These are phyloP conservation scores for Priceomyces carsonii DNA, from an alignment of 805 yeast genomes.

Conservation along the genomic window DNA sequence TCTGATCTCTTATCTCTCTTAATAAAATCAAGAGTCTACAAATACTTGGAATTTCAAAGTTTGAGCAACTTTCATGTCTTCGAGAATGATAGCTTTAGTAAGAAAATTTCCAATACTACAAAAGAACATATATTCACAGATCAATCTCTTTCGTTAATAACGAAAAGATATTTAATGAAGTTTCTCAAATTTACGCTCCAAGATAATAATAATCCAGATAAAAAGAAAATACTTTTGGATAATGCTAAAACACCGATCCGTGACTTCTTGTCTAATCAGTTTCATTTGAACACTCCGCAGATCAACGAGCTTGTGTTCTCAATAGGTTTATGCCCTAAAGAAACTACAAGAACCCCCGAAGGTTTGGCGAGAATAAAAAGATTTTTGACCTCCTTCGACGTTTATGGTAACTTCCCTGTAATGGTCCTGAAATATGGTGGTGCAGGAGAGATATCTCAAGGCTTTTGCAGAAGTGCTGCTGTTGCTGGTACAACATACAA, in stretches of 20 bases:
- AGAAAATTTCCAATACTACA: conserved; percentile 70
- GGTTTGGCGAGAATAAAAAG: conserved; percentile 83
- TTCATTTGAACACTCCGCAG: conserved; percentile 72
- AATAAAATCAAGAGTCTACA: conserved; percentile 82
- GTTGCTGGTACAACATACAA: conserved; percentile 96
- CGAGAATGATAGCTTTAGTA: conserved; percentile 85
- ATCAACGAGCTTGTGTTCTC: conserved; percentile 82
- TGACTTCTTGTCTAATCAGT: conserved; percentile 60
- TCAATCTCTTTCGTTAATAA: conserved; percentile 68
- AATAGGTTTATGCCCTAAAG: conserved; percentile 72
- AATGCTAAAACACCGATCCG: conserved; percentile 58
- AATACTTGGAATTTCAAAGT: conserved; percentile 90
- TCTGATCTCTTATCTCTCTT: conserved; percentile 82
- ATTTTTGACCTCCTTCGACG: conserved; percentile 80
- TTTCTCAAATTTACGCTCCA: conserved; percentile 81
- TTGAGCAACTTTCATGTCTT: conserved; percentile 88
- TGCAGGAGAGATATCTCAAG: conserved; percentile 94
- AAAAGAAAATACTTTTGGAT: conserved; percentile 55
- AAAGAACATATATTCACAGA: conserved; percentile 94
- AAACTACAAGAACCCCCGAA: conserved; percentile 62
- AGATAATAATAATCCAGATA: conserved; percentile 58
- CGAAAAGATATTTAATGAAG: conserved; percentile 86
- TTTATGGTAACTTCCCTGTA: conserved; percentile 93
- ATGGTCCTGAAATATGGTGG: conserved; percentile 92
- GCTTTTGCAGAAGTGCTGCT: conserved; percentile 96